Base-by-base conservation (phyloP, 768 basidiomycete species). In the Floccularia luteovirens region DNA sequence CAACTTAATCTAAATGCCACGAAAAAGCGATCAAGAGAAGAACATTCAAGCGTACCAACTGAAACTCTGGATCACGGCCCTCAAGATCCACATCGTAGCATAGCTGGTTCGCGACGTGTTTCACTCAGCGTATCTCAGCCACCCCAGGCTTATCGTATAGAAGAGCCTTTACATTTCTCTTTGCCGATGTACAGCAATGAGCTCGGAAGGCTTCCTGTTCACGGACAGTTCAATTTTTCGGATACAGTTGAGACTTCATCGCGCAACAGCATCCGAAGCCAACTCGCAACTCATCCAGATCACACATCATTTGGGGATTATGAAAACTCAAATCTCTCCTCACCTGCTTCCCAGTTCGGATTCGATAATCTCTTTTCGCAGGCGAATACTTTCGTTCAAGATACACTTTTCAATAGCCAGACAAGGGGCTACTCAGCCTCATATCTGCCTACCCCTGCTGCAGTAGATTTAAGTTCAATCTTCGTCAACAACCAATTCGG, bases 131-230 rank as follows among this genome's bases (percentile, higher is more conserved):
- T 46, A 13, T 46, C 43, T n/a, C 40, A 48, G 20, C 47, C 47
- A 5, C 45, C 53, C 1, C 41, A 45, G 7, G 51, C 14, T 1
- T 37, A 30, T 34, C 24, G 33, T 33, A 22, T 23, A 5, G 33
- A 42, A 8, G 10, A 8, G 22, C 39, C 49, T 11, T 34, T 46
- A 24, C 50, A 58, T 36, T 62, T 62, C 42, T 52, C 64, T 12
- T 59, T 80, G 3, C 78, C 79, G 0, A 66, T 77, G 50, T 74
- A 78, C 48, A 70, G 66, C 49, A 70, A 69, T 33, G 78, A 80
- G 40, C 58, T 81, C 5, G 79, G 77, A 2, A 60, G 73, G 28
- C 55, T 80, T 0, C 79, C 79, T 1, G 52, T 67, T 3, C 65
- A 64, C 43, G 66, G 65, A 2, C 62, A 67, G 43, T 63, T 67